Base-by-base conservation (phyloP, 164 flowering plant species). In the Pachysandra terminalis region DNA sequence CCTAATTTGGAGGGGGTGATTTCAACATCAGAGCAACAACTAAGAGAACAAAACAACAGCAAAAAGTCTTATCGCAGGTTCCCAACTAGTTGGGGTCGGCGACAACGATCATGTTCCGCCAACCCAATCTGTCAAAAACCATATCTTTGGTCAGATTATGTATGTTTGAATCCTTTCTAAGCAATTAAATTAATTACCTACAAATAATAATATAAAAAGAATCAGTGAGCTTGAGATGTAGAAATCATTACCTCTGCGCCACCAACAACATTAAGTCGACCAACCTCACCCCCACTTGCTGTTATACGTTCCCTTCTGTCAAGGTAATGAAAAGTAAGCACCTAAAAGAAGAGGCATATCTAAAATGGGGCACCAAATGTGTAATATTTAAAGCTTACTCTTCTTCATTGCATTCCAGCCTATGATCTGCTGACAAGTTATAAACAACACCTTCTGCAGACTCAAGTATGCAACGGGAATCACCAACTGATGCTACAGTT, bases 241-340 rank as follows among this genome's bases (percentile, higher is more conserved):
- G 51, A 23, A 37, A 22, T 28, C 55, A 60, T n/a, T 82, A 95
- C 98, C 92, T 86, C 94, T 66, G 98, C 84, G 66, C 98, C 98
- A 76, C 96, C 92, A 68, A 89, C 96, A 28, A 90, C 80, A 74
- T 92, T 92, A 35, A 92, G 87, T 66, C 97, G 91, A 58, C 98
- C 97, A 68, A 95, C 98, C 78, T 95, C 98, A 72, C 97, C 98
- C 53, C 98, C 98, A 83, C 98, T 84, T 52, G 97, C 87, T 26
- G 91, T 89, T 58, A 95, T 77, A 22, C 98, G 91, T 7, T 82
- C 82, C 82, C 91, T 80, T 90, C 98, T 95, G 80, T 73, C 64
- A 64, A 59, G 56, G 19, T 19, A 74, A 10, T 56, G 32, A 28
- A 71, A 54, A 60, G 55, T 63, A 52, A 68, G 56, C 2, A 24